A percentile compares a stretch with the other conserved stretches of the same genome.
These are phyloP conservation scores for Beauveria sp. DNA, from an alignment of 2,329 filamentous ascomycete species.

Conservation along the genomic window DNA sequence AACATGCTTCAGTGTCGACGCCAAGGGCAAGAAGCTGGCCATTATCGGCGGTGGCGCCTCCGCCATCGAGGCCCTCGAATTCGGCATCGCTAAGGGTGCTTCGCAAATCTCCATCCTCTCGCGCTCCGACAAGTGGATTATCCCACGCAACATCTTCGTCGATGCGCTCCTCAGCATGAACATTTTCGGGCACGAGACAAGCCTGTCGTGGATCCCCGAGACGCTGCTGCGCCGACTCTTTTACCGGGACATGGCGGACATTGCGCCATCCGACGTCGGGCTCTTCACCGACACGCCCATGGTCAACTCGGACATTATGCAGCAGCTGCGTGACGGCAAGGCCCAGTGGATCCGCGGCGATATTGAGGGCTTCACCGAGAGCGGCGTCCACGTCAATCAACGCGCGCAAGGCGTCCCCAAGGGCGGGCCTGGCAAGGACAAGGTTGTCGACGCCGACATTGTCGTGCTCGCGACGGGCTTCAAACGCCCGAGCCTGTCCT, in stretches of 20 bases:
- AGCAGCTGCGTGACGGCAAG: constrained; percentile 62
- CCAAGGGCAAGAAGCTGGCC: constrained; percentile 65
- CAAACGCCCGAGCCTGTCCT: constrained; percentile 63
- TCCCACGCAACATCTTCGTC: constrained; percentile 69
- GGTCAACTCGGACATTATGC: constrained; percentile 76
- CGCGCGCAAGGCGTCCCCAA: constrained; percentile 66
- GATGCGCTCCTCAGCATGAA: constrained; percentile 70
- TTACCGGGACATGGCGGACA: constrained; percentile 70
- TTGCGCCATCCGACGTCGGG: constrained; percentile 61
- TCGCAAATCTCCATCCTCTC: constrained; percentile 65
- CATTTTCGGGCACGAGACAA: constrained; percentile 69
- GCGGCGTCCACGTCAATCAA: constrained; percentile 63
- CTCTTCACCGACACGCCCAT: constrained; percentile 81
- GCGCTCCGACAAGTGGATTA: constrained; percentile 79
- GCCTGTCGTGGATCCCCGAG: constrained; percentile 72
- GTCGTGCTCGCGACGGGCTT: constrained; percentile 80
- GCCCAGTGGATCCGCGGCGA: constrained; percentile 79
- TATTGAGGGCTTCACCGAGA: constrained; percentile 56
- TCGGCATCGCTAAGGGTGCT: constrained; percentile 60
- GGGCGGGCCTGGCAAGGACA: constrained; percentile 61
- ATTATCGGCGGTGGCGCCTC: constrained; percentile 71
- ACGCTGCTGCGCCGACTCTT: constrained; percentile 67
- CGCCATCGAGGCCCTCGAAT: constrained; percentile 77
- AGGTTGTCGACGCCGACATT: constrained; percentile 63
- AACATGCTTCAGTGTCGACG: constrained; percentile 45